phyloP scores from a whole-genome alignment of 140 eudicot genomes.

The Oenanthe javanica region DNA sequence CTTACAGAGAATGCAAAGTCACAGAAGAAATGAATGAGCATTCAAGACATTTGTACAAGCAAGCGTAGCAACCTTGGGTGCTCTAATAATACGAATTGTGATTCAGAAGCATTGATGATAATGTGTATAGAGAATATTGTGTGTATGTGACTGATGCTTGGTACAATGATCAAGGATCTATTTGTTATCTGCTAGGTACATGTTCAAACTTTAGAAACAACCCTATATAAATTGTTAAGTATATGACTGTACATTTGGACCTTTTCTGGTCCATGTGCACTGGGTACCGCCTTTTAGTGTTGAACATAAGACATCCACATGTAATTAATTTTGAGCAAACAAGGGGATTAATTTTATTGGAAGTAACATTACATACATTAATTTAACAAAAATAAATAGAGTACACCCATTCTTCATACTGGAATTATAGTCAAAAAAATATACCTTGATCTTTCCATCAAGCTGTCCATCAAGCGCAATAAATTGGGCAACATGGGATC shows the following conservation, averaged over 20 bases:
- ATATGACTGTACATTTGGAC: neutral
- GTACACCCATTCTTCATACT: neutral
- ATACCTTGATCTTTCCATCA: constrained; percentile 81
- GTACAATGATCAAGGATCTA: neutral
- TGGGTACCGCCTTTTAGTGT: neutral
- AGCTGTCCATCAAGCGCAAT: constrained; percentile 85
- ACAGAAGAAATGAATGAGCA: neutral
- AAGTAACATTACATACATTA: neutral
- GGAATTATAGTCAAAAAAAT: constrained; percentile 5
- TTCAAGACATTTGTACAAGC: neutral
- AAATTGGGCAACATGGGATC: constrained; percentile 92
- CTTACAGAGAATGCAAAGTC: neutral
- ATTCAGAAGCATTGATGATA: neutral
- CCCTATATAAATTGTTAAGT: no score
- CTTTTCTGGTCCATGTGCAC: neutral
- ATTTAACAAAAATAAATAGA: neutral
- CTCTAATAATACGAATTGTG: neutral
- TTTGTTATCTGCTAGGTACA: neutral
- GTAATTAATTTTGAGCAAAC: neutral
- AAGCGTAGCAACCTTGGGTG: neutral
- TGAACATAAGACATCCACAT: neutral
- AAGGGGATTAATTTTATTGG: neutral
- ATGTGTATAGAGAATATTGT: neutral
- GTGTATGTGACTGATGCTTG: neutral
- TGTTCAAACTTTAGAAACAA: neutral